Evolutionary conservation across 345 rosid genomes (phyloP).

Genomic region (Eucalyptus pauciflora): DNA sequence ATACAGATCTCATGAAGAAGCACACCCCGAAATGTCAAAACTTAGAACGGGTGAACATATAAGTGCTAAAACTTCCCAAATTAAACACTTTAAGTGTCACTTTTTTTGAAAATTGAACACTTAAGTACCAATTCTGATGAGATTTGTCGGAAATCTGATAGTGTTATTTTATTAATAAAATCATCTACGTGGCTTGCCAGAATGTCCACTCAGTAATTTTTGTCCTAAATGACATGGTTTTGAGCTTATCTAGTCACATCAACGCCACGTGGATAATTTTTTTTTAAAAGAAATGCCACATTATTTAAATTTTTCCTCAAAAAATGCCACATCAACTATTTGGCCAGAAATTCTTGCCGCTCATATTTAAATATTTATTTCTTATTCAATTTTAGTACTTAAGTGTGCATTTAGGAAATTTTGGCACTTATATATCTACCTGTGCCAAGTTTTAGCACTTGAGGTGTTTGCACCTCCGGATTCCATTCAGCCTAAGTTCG

Average conservation of each 20-base stretch:
- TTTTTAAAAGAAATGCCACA: too few species aligned
- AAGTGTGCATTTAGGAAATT: fast-evolving
- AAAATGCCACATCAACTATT: too few species aligned
- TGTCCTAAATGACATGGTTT: too few species aligned
- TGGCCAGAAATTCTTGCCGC: fast-evolving
- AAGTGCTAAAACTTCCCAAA: too few species aligned
- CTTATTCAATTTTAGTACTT: fast-evolving
- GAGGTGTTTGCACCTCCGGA: fast-evolving
- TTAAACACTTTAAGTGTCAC: too few species aligned
- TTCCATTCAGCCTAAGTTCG: fast-evolving
- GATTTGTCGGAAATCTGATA: fast-evolving
- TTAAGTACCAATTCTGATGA: fast-evolving
- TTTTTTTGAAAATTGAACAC: fast-evolving
- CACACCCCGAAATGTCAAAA: too few species aligned
- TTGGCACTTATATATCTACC: fast-evolving
- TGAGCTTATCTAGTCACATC: fast-evolving
- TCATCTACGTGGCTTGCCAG: fast-evolving
- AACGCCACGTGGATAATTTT: too few species aligned
- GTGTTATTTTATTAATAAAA: too few species aligned
- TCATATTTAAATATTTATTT: too few species aligned
- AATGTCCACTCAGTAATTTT: fast-evolving
- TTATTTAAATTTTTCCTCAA: fast-evolving
- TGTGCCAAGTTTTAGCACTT: too few species aligned
- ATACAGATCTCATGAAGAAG: background rate
- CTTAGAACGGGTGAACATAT: fast-evolving